Conservation (phyloP, 2,329 filamentous ascomycete genomes). For the Dothideomycetes sp. region DNA sequence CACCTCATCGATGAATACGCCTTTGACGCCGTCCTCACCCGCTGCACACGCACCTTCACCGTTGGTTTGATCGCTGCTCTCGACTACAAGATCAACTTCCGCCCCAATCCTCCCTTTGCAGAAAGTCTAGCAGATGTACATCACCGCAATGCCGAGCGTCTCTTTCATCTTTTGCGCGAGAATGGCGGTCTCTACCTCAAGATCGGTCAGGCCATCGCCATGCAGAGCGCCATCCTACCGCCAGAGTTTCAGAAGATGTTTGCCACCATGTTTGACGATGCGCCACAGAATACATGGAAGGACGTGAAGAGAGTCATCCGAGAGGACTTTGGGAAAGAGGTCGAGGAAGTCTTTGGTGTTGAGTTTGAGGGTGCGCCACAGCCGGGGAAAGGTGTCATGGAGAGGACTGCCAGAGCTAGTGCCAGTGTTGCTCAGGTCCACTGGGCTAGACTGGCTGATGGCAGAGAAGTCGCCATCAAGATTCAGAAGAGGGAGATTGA, state of each 20-base stretch:
- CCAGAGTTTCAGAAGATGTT: conserved; percentile 97
- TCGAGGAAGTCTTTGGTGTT: conserved; percentile 87
- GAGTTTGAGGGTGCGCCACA: conserved; percentile 55
- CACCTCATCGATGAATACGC: conserved; percentile 62
- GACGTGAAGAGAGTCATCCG: conserved; percentile 76
- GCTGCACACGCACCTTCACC: conserved; percentile 72
- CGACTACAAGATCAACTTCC: conserved; percentile 97
- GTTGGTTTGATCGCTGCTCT: conserved; percentile 69
- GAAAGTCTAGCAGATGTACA: conserved; percentile 70
- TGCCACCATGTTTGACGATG: conserved; percentile 91
- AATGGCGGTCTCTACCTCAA: conserved; percentile 96
- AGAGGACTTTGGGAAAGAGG: conserved; percentile 73
- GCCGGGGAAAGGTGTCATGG: conserved; percentile 50
- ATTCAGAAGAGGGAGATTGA: conserved; percentile 93
- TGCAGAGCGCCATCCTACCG: conserved; percentile 90
- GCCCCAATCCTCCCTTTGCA: conserved; percentile 62
- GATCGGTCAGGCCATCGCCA: conserved; percentile 95
- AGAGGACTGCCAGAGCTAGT: conserved; percentile 62
- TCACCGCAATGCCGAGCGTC: conserved; percentile 66
- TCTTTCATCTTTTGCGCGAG: conserved; percentile 68
- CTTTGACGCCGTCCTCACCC: conserved; percentile 68
- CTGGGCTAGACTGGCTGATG: conserved; percentile 78
- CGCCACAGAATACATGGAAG: conserved; percentile 81
- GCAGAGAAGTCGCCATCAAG: conserved; percentile 87
- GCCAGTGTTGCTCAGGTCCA: conserved; percentile 96